Percentiles rank a stretch among this genome's conserved stretches.
Conservation (phyloP, 2,329 filamentous ascomycete genomes). For the Lithohypha guttulata region DNA sequence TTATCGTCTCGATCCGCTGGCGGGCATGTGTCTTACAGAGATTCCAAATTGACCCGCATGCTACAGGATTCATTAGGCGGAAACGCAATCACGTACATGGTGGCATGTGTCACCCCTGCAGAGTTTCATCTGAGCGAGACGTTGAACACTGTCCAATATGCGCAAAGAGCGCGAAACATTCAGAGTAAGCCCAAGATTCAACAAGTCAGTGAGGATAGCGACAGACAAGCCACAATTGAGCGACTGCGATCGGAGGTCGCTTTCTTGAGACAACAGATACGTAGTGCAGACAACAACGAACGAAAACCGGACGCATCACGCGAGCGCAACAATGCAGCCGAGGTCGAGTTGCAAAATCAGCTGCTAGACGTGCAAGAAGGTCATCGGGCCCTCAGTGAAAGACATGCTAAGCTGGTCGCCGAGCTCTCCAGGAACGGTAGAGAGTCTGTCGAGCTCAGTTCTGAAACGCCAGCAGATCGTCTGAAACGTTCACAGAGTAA, state of each 20-base stretch:
- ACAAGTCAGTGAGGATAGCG: constrained; percentile 73
- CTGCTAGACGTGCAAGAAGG: constrained; percentile 88
- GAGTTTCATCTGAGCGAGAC: constrained; percentile 98
- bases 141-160: constrained; percentile 93
- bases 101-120: constrained; percentile 91
- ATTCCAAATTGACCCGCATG: constrained; percentile 90
- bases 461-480: constrained; percentile 72
- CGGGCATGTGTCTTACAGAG: constrained; percentile 90
- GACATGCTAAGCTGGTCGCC: constrained; percentile 89
- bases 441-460: constrained; percentile 49
- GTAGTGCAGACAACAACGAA: constrained; percentile 62
- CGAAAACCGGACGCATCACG: constrained; percentile 59
- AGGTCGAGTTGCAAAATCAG: constrained; percentile 86
- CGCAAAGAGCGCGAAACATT: constrained; percentile 87
- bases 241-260: constrained; percentile 85
- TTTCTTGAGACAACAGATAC: constrained; percentile 87
- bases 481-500: constrained; percentile 93
- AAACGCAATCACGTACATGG: constrained; percentile 98
- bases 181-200: constrained; percentile 97
- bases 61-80: constrained; percentile 94
- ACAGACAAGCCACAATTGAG: constrained; percentile 90
- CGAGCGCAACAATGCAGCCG: constrained; percentile 48
- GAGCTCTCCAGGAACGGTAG: constrained; percentile 65
- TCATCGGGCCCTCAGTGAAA: constrained; percentile 79
- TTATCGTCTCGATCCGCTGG: constrained; percentile 79